phyloP scores from a whole-genome alignment of 1,284 basidiomycete species.

The Puccinia coronata region DNA sequence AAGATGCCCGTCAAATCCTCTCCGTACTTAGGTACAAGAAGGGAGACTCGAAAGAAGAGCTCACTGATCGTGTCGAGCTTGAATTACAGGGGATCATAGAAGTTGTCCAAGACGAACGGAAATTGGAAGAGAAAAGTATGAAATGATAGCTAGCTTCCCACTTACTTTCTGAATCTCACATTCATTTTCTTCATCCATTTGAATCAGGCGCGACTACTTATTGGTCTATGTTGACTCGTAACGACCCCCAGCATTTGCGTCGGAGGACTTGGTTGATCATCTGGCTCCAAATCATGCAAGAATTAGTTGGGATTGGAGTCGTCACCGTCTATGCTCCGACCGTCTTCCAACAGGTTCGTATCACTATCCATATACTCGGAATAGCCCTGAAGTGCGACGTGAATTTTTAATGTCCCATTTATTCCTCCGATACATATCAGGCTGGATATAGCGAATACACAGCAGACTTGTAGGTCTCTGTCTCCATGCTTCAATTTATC shows the following conservation, averaged over 20 bases:
- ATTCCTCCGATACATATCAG: not conserved
- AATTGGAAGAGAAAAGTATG: slow-evolving; percentile 28
- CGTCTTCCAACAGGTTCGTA: slow-evolving; percentile 47
- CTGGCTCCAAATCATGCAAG: slow-evolving; percentile 58
- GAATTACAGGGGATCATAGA: slow-evolving; percentile 54
- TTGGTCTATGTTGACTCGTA: slow-evolving; percentile 53
- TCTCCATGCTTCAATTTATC: not conserved
- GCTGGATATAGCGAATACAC: slow-evolving; percentile 57
- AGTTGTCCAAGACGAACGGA: slow-evolving; percentile 52
- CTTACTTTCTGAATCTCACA: too few relatives aligned
- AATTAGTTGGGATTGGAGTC: slow-evolving; percentile 56
- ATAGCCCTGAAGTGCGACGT: slow-evolving; percentile 47
- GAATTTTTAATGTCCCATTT: not conserved
- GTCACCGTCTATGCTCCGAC: slow-evolving; percentile 53
- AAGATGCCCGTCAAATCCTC: slow-evolving; percentile 55
- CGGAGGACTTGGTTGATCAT: slow-evolving; percentile 51
- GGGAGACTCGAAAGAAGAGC: slow-evolving; percentile 26
- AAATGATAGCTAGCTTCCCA: not conserved
- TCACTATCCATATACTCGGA: not conserved
- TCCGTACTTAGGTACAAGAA: slow-evolving; percentile 50
- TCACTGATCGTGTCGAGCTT: slow-evolving; percentile 50
- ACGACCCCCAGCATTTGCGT: slow-evolving; percentile 52
- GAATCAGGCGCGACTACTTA: slow-evolving; percentile 51
- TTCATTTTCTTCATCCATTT: not conserved
- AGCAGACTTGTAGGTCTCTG: slow-evolving; percentile 52